Evolutionary conservation across 495 filamentous ascomycete species (phyloP), one percentile per base, ranked within the genome.

Genomic region (Geopyxis carbonaria): DNA sequence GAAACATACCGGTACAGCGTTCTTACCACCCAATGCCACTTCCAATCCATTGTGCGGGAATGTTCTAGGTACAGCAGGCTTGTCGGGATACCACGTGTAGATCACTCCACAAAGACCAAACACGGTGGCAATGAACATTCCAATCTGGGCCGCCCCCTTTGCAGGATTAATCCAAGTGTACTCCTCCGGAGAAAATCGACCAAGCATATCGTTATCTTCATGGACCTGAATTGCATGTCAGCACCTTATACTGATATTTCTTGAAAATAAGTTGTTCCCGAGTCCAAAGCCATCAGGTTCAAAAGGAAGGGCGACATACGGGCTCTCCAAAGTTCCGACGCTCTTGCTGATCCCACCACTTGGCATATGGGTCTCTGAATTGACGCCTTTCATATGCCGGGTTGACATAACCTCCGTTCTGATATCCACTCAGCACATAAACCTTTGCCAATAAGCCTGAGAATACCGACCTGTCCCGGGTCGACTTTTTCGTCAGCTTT

Each of bases 321-420:
- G 85, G 79, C 61, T 99, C 91, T 52, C 84, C 84, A 50, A 76
- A 99, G 65, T 95, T 93, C 42, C 86, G 75, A 50, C 86, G 78
- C 58, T 93, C 87, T 57, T 95, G 86, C 65, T 83, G 78, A 60
- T 95, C 86, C 87, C 87, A 95, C 83, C 85, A 95, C 57, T 83
- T 78, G 50, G 61, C 87, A 56, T 95, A 72, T 24, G 91, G 91
- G 57, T 95, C 91, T 57, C 91, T 81, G 62, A 79, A 75, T 56
- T 78, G 71, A 46, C 86, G 80, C 65, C 89, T 93, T 53, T 80
- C 61, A 24, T 63, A 64, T 8, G 76, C 77, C 42, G 89, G 89
- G 62, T 93, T 92, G 56, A 81, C 65, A 61, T 93, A 99, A 61
- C 78, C 77, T 56, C 83, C 83, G 57, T 93, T 95, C 85, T 93